Evolutionary conservation across 1,284 basidiomycete species (phyloP).

Genomic region (Nidula niveotomentosa): DNA sequence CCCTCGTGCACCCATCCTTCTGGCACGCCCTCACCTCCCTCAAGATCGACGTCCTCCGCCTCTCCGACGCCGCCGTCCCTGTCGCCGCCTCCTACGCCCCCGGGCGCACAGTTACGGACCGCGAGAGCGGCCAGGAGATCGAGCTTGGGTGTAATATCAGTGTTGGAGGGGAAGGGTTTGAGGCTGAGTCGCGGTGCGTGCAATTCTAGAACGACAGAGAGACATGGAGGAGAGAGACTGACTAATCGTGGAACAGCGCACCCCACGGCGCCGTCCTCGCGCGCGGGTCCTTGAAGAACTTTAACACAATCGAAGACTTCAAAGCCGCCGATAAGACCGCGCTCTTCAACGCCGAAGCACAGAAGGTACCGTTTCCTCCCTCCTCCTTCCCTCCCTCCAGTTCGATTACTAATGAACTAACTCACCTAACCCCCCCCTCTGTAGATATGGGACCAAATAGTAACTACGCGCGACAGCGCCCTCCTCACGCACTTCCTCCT

Average conservation of each 20-base stretch:
- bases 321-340: conserved; percentile 86
- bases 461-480: conserved; percentile 46
- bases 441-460: conserved; percentile 68
- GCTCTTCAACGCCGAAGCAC: conserved; percentile 72
- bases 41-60: conserved; percentile 90
- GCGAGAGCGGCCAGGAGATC: conserved; percentile 67
- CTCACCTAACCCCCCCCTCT: not conserved
- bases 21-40: conserved; percentile 90
- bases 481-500: conserved; percentile 80
- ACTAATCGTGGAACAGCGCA: conserved; percentile 10
- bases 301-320: conserved; percentile 97
- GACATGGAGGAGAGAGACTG: not conserved
- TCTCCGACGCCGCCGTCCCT: conserved; percentile 74
- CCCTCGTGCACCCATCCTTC: conserved; percentile 87
- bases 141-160: conserved; percentile 59
- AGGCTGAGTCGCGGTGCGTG: conserved; percentile 34
- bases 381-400: not conserved
- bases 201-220: not conserved
- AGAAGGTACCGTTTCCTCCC: conserved; percentile 44
- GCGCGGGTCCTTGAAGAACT: conserved; percentile 82
- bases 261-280: conserved; percentile 23
- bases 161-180: conserved; percentile 61
- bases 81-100: conserved; percentile 71
- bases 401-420: conserved; percentile 1
- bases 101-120: conserved; percentile 74